A percentile compares a stretch with the other conserved stretches of the same genome.
Conservation (phyloP, 2,329 filamentous ascomycete genomes). For the Teratosphaeria viscida region DNA sequence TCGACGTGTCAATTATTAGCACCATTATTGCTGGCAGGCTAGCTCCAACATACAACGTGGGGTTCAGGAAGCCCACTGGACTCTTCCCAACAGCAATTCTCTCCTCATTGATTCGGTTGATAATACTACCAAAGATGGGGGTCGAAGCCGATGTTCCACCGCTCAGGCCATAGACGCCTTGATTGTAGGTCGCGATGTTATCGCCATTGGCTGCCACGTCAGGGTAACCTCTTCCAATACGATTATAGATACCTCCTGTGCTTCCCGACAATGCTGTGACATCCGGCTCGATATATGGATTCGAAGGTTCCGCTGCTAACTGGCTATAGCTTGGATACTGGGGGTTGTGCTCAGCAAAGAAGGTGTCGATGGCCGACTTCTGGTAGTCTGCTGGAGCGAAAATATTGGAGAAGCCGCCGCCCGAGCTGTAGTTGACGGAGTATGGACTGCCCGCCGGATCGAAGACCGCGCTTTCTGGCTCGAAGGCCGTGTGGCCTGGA, state of each 20-base stretch:
- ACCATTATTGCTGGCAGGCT: not conserved
- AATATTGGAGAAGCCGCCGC: conserved; percentile 30
- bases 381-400: conserved; percentile 28
- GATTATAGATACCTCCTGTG: conserved; percentile 15
- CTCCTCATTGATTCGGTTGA: conserved; percentile 17
- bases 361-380: conserved; percentile 25
- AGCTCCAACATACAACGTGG: conserved; percentile 6
- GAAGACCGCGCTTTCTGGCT: conserved; percentile 9
- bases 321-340: conserved; percentile 17
- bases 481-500: conserved; percentile 3
- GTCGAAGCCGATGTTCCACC: conserved; percentile 14
- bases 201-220: conserved; percentile 25
- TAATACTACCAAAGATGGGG: conserved; percentile 13
- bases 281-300: conserved; percentile 2
- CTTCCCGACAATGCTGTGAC: conserved; percentile 6
- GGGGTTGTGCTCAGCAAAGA: conserved; percentile 21
- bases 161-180: conserved; percentile 24
- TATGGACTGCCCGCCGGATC: conserved; percentile 4
- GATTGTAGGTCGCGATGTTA: conserved; percentile 28
- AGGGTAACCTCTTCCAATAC: conserved; percentile 18
- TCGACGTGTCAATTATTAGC: not conserved
- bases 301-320: conserved; percentile 1
- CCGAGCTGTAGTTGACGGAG: conserved; percentile 9
- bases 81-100: conserved; percentile 10
- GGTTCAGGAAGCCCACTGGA: conserved; percentile 17